Base-by-base conservation (phyloP, 139 green algal species). In the Mesostigma viride region DNA sequence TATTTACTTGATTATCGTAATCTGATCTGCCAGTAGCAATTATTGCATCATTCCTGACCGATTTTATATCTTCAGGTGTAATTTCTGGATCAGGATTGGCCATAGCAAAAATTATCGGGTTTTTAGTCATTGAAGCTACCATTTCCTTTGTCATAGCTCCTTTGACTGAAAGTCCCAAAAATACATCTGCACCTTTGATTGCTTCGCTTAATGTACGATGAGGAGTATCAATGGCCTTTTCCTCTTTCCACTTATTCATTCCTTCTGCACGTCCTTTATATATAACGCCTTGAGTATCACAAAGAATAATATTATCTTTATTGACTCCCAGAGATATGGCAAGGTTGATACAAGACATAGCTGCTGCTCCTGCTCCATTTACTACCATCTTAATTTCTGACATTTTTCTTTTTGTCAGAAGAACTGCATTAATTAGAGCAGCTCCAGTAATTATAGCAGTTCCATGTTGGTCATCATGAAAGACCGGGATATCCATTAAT, bases 1-100 rank as follows among this genome's bases (percentile, higher is more conserved):
- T 79, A 62, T 79, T 82, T 35, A 82, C 71, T 56, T 79, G 76
- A 34, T 82, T 82, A 27, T 71, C 56, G 36, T 73, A 76, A 45
- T 79, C 76, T 53, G 65, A 74, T 27, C 75, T 57, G 24, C 75
- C 75, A 40, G 75, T 81, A 2, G 65, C 70, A 6, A 81, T 72
- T 48, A 81, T 81, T 0, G 72, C 70, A 53, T 81, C 74, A 33
- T 46, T 8, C 0, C 70, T 65, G 58, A 58, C 61, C 31, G 70
- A 59, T 17, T 44, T 61, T 11, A 66, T 70, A 20, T 58, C 3
- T n/a, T 68, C 33, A 0, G 35, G 40, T 1, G 17, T 14, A 20
- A 70, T 73, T 26, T 76, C 62, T n/a, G 63, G 73, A 22, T 44
- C 20, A 3, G 68, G 67, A 47, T 76, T 76, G 22, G 73, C 62